Percentiles rank a stretch among this genome's conserved stretches.
Conservation (phyloP, 176 grass and related monocot species). For the Aegilops longissima region DNA sequence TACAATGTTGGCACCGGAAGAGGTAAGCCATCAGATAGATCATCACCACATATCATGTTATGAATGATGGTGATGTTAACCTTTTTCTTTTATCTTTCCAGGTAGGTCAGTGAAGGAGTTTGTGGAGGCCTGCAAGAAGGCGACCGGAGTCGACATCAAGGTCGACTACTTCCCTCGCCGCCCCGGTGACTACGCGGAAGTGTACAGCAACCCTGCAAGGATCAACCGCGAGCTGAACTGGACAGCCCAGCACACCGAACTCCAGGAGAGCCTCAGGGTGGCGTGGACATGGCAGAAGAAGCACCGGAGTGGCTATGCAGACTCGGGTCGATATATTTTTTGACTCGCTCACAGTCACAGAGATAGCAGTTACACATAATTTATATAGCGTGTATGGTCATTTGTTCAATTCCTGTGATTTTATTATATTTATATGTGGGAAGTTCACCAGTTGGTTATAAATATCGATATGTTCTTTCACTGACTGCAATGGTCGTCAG, state of each 20-base stretch:
- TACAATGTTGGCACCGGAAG: conserved; percentile 97
- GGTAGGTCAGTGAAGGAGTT: conserved; percentile 94
- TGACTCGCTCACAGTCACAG: conserved; percentile 22
- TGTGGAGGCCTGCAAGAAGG: conserved; percentile 88
- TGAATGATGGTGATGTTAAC: not conserved
- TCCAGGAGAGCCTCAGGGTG: conserved; percentile 71
- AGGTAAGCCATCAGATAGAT: conserved; percentile 40
- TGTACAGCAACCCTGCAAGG: conserved; percentile 74
- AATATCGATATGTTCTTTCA: not conserved
- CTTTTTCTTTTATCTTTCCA: conserved; percentile 3
- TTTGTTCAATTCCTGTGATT: conserved; percentile 38
- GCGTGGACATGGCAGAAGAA: conserved; percentile 84
- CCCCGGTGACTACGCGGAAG: conserved; percentile 85
- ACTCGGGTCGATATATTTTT: conserved; percentile 38
- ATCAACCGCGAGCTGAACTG: conserved; percentile 83
- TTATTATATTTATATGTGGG: conserved; percentile 2
- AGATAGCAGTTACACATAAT: conserved; percentile 31
- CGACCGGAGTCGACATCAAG: conserved; percentile 77
- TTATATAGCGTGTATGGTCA: conserved; percentile 33
- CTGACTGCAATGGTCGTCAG: not conserved
- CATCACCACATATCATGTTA: not conserved
- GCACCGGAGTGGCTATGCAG: conserved; percentile 65
- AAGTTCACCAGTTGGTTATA: conserved; percentile 31
- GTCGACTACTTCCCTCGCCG: conserved; percentile 70
- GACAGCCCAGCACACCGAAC: conserved; percentile 71